Percentiles rank a stretch among this genome's conserved stretches.
Evolutionary conservation across 2,329 filamentous ascomycete species (phyloP).

Genomic region (Microcyclosporella mali): DNA sequence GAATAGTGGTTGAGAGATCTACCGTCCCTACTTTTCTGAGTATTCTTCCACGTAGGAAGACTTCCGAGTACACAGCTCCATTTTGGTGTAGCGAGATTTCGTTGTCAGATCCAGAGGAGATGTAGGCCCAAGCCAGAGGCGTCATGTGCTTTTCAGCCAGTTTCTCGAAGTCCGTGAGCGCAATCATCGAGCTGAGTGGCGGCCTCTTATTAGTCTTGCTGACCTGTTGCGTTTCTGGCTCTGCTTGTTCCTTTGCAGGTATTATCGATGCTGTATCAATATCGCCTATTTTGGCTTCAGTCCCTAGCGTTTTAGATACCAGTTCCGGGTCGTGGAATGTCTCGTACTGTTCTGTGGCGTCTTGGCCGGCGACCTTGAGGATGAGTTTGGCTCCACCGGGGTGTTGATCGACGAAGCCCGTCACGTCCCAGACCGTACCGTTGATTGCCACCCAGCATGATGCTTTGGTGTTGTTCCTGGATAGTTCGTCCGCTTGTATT

Average conservation of each 20-base stretch:
- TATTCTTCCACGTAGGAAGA: conserved; percentile 42
- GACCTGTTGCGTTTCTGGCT: conserved; percentile 23
- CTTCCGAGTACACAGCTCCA: conserved; percentile 33
- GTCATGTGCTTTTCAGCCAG: conserved; percentile 32
- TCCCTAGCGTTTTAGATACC: conserved; percentile 36
- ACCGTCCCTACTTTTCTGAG: conserved; percentile 35
- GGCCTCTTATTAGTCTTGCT: conserved; percentile 30
- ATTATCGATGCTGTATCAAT: conserved; percentile 16
- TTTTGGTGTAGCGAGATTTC: conserved; percentile 40
- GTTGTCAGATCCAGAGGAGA: conserved; percentile 44
- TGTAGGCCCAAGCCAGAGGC: conserved; percentile 38
- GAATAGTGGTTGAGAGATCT: conserved; percentile 28
- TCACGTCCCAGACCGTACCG: conserved; percentile 84
- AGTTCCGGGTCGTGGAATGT: conserved; percentile 44
- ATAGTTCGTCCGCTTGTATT: conserved; percentile 45
- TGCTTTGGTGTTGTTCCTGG: conserved; percentile 71
- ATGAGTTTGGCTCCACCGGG: conserved; percentile 60
- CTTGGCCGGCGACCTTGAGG: conserved; percentile 45
- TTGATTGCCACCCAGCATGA: conserved; percentile 91
- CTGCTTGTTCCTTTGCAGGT: conserved; percentile 14
- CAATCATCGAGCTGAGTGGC: conserved; percentile 41
- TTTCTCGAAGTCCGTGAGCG: conserved; percentile 39
- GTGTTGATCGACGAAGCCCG: conserved; percentile 81
- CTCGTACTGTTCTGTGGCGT: conserved; percentile 49
- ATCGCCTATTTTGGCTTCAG: conserved; percentile 32